Conservation (phyloP, 495 filamentous ascomycete species). For the Bacidia gigantensis region DNA sequence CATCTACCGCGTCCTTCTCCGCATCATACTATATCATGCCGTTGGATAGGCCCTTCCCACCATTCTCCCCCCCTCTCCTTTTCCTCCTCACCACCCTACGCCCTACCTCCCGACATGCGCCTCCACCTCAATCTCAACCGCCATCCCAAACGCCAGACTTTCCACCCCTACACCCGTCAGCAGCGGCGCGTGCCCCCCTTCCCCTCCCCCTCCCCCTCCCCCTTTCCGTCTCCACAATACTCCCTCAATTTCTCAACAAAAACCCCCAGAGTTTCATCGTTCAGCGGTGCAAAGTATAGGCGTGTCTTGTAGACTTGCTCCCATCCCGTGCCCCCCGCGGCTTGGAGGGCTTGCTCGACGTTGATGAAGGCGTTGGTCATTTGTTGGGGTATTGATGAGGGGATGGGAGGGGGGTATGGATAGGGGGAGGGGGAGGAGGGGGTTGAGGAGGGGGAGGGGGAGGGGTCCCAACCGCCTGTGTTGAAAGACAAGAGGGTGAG, state of each 20-base stretch:
- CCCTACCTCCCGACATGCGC: slow-evolving; percentile 29
- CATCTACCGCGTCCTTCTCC: too few relatives aligned
- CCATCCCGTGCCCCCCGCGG: slow-evolving; percentile 45
- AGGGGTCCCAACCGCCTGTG: slow-evolving; percentile 38
- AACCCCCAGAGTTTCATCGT: slow-evolving; percentile 26
- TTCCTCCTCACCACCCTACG: too few relatives aligned
- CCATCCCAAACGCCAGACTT: slow-evolving; percentile 33
- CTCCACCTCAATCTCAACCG: slow-evolving; percentile 44
- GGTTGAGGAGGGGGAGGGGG: slow-evolving; percentile 19
- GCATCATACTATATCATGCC: too few relatives aligned
- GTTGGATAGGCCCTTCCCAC: too few relatives aligned
- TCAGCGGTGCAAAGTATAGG: slow-evolving; percentile 32
- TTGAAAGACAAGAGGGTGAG: neutral
- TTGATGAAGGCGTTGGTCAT: slow-evolving; percentile 43
- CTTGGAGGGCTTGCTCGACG: slow-evolving; percentile 32
- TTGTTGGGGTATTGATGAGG: slow-evolving; percentile 22
- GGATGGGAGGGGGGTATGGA: slow-evolving; percentile 25
- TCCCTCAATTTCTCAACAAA: slow-evolving; percentile 34
- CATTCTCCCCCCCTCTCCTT: too few relatives aligned
- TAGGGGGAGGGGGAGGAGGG: too few relatives aligned
- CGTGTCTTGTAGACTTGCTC: slow-evolving; percentile 38
- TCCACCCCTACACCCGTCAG: slow-evolving; percentile 37
- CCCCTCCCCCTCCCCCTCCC: too few relatives aligned
- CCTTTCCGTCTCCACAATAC: slow-evolving; percentile 37
- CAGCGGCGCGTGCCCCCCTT: slow-evolving; percentile 34